phyloP scores from a whole-genome alignment of 768 basidiomycete genomes.

The Mycena crocata region DNA sequence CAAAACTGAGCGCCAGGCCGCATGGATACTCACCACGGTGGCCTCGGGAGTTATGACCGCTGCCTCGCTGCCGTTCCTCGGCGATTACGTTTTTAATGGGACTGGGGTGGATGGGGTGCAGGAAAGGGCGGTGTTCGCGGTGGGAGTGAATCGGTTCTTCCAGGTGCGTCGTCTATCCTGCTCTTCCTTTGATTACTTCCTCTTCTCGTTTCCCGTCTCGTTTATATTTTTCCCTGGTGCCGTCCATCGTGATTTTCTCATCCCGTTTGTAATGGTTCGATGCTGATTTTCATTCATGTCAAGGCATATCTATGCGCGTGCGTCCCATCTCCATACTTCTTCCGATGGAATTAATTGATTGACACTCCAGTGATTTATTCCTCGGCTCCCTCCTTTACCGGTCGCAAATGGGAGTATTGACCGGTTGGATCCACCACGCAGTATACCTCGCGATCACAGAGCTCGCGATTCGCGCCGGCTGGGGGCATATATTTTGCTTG shows the following conservation, averaged over 20 bases:
- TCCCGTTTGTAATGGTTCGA: no score
- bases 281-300: no score
- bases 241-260: no score
- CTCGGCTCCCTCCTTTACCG: constrained; percentile 53
- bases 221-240: no score
- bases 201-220: no score
- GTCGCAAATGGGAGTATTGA: constrained; percentile 55
- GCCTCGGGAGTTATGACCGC: constrained; percentile 51
- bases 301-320: constrained; percentile 16
- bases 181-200: no score
- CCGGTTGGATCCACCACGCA: constrained; percentile 62
- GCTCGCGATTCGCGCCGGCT: constrained; percentile 40
- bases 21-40: constrained; percentile 56
- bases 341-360: neutral
- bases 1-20: constrained; percentile 47
- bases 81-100: constrained; percentile 34
- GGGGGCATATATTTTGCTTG: constrained; percentile 52
- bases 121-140: neutral
- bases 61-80: constrained; percentile 50
- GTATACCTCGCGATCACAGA: constrained; percentile 54
- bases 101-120: neutral
- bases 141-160: constrained; percentile 47
- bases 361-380: constrained; percentile 46
- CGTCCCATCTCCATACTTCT: neutral
- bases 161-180: constrained; percentile 28